Evolutionary conservation across 768 basidiomycete species (phyloP).

Genomic region (Baorangia bicolor): DNA sequence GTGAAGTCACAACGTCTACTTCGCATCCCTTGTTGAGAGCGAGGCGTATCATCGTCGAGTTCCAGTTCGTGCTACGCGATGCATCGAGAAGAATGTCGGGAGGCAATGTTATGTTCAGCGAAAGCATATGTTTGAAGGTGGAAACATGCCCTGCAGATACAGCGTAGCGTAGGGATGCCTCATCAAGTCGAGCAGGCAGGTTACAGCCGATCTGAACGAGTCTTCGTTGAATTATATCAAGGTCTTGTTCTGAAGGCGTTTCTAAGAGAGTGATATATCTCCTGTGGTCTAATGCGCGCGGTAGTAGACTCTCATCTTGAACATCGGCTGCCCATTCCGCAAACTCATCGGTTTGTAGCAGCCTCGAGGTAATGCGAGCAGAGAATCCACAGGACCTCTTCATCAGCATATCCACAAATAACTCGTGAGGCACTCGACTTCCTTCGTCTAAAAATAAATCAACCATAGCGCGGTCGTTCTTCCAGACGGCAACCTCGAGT

Average conservation of each 20-base stretch:
- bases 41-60: not conserved
- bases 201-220: conserved; percentile 2
- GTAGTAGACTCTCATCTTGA: not conserved
- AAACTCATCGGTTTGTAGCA: conserved; percentile 11
- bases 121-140: conserved; percentile 1
- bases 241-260: not conserved
- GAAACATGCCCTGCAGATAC: conserved; percentile 3
- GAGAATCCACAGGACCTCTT: not conserved
- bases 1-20: not conserved
- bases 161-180: not conserved
- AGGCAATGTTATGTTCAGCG: not conserved
- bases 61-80: not conserved
- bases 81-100: conserved; percentile 6
- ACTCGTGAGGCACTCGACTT: not conserved
- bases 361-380: not conserved
- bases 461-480: not conserved
- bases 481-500: not conserved
- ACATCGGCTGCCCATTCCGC: not conserved
- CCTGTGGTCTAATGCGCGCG: not conserved
- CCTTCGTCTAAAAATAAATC: not conserved
- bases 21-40: not conserved
- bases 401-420: not conserved
- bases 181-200: not conserved
- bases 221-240: not conserved
- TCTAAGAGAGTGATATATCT: too few relatives aligned